A percentile compares a stretch with the other conserved stretches of the same genome.
phyloP scores from a whole-genome alignment of 73 alveolate species.

The Paramecium sonneborni region DNA sequence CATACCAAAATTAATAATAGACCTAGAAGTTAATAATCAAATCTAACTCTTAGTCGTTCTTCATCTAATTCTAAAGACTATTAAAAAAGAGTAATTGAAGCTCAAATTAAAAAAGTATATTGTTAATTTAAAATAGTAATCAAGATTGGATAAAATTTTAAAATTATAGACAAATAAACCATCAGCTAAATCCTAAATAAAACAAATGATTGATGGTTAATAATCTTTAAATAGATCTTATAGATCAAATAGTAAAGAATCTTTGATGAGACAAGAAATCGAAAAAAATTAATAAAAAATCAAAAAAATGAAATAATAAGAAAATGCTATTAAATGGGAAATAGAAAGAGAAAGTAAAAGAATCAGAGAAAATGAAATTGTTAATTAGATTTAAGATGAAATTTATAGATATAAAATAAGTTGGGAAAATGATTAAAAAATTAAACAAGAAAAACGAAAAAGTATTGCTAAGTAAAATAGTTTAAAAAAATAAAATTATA shows the following conservation, averaged over 20 bases:
- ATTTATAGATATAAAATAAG: not conserved
- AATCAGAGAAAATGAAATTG: not conserved
- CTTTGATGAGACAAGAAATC: not conserved
- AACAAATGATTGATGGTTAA: not conserved
- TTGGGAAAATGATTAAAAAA: not conserved
- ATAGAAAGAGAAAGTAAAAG: conserved; percentile 26
- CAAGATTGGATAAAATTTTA: conserved; percentile 14
- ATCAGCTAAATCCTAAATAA: not conserved
- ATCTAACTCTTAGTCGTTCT: not conserved
- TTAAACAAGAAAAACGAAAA: not conserved
- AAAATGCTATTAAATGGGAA: conserved; percentile 18
- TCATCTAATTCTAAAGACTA: not conserved
- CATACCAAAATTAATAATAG: not conserved
- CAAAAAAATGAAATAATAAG: not conserved
- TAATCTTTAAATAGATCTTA: not conserved
- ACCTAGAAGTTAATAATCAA: not conserved
- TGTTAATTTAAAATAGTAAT: not conserved
- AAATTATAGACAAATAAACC: conserved; percentile 8
- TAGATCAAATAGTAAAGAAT: conserved; percentile 19
- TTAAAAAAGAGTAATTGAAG: not conserved
- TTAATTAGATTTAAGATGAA: not conserved
- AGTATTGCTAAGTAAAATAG: not conserved
- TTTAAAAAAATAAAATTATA: not conserved
- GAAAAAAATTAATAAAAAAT: not conserved
- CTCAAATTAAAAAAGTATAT: conserved; percentile 2